Evolutionary conservation across 768 basidiomycete species (phyloP).

Genomic region (Kwoniella heveanensis): DNA sequence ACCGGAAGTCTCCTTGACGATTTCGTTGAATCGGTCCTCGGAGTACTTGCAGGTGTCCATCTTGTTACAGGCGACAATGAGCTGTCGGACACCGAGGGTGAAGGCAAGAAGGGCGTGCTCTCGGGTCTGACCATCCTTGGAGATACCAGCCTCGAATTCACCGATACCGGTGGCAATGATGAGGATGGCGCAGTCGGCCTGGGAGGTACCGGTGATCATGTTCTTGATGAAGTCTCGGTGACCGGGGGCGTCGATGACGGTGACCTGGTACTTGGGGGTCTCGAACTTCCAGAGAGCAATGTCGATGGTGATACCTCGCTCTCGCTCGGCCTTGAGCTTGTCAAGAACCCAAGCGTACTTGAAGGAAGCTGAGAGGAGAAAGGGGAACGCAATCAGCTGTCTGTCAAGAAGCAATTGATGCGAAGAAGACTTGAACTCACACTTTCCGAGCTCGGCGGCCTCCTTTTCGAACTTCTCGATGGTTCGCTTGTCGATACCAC

Average conservation of each 20-base stretch:
- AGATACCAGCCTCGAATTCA: slow-evolving; percentile 99
- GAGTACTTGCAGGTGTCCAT: slow-evolving; percentile 99
- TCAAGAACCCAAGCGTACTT: slow-evolving; percentile 96
- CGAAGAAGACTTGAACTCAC: slow-evolving; percentile 72
- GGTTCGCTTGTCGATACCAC: slow-evolving; percentile 94
- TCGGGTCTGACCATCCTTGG: slow-evolving; percentile 99
- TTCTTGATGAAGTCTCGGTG: slow-evolving; percentile 99
- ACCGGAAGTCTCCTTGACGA: slow-evolving; percentile 92
- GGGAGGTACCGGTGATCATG: slow-evolving; percentile 99
- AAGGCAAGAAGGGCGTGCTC: slow-evolving; percentile 99
- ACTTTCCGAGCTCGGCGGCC: slow-evolving; percentile 99
- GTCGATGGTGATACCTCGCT: slow-evolving; percentile 99
- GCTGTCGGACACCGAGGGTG: slow-evolving; percentile 99
- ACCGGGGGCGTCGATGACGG: slow-evolving; percentile 95
- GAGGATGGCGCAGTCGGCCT: slow-evolving; percentile 99
- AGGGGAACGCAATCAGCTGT: neutral
- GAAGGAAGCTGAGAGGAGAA: slow-evolving; percentile 45
- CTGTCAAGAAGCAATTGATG: slow-evolving; percentile 34
- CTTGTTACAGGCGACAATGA: slow-evolving; percentile 93
- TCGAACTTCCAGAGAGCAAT: slow-evolving; percentile 99
- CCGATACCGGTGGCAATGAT: slow-evolving; percentile 99
- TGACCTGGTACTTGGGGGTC: slow-evolving; percentile 91
- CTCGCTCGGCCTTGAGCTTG: slow-evolving; percentile 99
- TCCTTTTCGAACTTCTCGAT: slow-evolving; percentile 97
- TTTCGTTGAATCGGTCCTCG: slow-evolving; percentile 99